These are phyloP conservation scores for Tolypocladium album DNA, from an alignment of 2,329 filamentous ascomycete species.

Conservation along the genomic window DNA sequence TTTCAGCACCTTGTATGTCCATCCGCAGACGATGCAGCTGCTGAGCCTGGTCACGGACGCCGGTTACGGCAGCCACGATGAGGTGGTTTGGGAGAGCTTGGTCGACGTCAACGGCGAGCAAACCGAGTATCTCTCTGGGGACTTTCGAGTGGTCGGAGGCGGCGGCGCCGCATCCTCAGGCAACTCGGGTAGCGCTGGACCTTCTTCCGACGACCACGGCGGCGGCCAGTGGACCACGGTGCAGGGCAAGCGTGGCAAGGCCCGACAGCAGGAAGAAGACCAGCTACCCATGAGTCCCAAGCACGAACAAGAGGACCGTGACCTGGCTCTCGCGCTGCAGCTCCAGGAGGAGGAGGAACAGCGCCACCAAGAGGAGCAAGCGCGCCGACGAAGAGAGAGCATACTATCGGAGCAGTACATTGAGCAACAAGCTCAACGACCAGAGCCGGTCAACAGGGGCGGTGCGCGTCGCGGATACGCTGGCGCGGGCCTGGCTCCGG, in stretches of 20 bases:
- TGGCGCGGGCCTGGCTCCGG: constrained; percentile 2
- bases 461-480: constrained; percentile 3
- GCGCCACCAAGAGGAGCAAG: constrained; percentile 54
- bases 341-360: constrained; percentile 92
- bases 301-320: constrained; percentile 68
- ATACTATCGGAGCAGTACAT: constrained; percentile 61
- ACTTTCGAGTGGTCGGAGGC: constrained; percentile 75
- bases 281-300: constrained; percentile 24
- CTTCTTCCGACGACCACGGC: constrained; percentile 7
- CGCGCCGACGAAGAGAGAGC: constrained; percentile 54
- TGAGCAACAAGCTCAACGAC: constrained; percentile 45
- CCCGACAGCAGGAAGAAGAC: constrained; percentile 11
- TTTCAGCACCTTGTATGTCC: constrained; percentile 87
- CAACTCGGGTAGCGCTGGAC: constrained; percentile 2
- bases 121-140: constrained; percentile 78
- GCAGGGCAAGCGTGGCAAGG: constrained; percentile 21
- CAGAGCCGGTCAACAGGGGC: constrained; percentile 12
- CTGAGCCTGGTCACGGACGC: constrained; percentile 86
- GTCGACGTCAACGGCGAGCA: constrained; percentile 77
- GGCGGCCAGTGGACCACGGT: constrained; percentile 46
- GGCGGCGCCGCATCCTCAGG: constrained; percentile 9
- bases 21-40: constrained; percentile 65
- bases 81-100: constrained; percentile 93
- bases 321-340: constrained; percentile 80
- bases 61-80: constrained; percentile 76